Evolutionary conservation across 108 stramenopile species (phyloP).

Genomic region (Discostella pseudostelligera): DNA sequence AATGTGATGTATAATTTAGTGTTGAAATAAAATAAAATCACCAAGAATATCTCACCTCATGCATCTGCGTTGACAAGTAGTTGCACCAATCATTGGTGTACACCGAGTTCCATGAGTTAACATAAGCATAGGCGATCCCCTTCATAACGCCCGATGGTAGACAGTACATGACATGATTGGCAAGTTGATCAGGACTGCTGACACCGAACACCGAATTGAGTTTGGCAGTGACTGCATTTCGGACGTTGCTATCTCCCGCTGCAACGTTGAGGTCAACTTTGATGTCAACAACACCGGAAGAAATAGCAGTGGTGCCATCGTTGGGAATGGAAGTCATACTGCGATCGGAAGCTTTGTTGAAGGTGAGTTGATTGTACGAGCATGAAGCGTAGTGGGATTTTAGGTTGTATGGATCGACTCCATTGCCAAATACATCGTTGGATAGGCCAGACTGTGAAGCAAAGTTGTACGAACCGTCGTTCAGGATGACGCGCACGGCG

Average conservation of each 20-base stretch:
- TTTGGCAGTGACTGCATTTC: conserved; percentile 28
- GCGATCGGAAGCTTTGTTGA: too few relatives aligned
- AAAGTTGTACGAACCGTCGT: too few relatives aligned
- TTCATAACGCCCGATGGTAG: conserved; percentile 40
- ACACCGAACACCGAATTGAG: conserved; percentile 11
- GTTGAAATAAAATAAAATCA: not conserved
- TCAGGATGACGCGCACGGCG: too few relatives aligned
- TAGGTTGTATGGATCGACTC: too few relatives aligned
- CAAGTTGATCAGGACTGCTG: conserved; percentile 29
- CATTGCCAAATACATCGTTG: too few relatives aligned
- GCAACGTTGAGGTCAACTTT: not conserved
- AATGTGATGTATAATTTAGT: too few relatives aligned
- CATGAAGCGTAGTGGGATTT: too few relatives aligned
- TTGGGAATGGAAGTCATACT: too few relatives aligned
- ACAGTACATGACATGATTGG: conserved; percentile 51
- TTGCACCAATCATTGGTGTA: conserved; percentile 63
- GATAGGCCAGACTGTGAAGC: too few relatives aligned
- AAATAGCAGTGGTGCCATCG: not conserved
- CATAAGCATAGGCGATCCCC: conserved; percentile 51
- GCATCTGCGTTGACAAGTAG: conserved; percentile 49
- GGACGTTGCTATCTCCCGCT: conserved; percentile 8
- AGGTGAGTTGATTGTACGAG: too few relatives aligned
- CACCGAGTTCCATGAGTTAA: conserved; percentile 50
- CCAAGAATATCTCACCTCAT: conserved; percentile 65
- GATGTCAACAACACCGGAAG: not conserved